Conservation (phyloP, 495 filamentous ascomycete species). For the Penicillium egyptiacum region DNA sequence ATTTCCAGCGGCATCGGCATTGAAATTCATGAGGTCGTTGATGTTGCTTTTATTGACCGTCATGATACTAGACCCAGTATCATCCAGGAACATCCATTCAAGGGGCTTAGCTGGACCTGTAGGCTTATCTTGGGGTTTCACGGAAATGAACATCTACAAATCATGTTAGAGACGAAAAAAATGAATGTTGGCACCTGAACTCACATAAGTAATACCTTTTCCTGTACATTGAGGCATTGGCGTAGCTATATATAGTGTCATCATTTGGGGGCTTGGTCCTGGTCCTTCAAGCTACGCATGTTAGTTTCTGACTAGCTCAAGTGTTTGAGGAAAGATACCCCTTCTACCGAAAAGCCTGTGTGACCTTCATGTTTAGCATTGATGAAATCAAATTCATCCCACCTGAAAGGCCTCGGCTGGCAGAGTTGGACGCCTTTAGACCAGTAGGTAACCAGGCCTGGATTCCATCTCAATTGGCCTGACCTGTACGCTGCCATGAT, state of each 20-base stretch:
- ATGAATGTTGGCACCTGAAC: no score
- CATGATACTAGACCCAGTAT: not conserved
- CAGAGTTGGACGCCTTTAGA: conserved; percentile 4
- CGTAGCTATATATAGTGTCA: no score
- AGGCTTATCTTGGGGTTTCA: not conserved
- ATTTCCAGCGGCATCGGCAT: not conserved
- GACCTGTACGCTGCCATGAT: not conserved
- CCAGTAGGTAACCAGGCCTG: conserved; percentile 7
- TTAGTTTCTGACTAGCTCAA: not conserved
- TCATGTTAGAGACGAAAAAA: not conserved
- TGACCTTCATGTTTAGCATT: not conserved
- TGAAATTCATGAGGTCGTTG: not conserved
- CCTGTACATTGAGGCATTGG: no score
- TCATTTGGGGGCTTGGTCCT: not conserved
- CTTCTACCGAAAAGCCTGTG: conserved; percentile 1
- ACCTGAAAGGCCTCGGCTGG: conserved; percentile 2
- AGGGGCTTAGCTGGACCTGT: not conserved
- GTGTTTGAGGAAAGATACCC: not conserved
- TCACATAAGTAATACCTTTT: no score
- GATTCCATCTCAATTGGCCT: not conserved
- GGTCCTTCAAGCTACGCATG: not conserved
- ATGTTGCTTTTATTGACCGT: not conserved
- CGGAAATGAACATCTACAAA: not conserved
- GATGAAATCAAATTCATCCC: not conserved
- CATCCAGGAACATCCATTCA: not conserved